These are phyloP conservation scores for Acacia crassicarpa DNA, from an alignment of 306 rosid genomes.

Conservation along the genomic window DNA sequence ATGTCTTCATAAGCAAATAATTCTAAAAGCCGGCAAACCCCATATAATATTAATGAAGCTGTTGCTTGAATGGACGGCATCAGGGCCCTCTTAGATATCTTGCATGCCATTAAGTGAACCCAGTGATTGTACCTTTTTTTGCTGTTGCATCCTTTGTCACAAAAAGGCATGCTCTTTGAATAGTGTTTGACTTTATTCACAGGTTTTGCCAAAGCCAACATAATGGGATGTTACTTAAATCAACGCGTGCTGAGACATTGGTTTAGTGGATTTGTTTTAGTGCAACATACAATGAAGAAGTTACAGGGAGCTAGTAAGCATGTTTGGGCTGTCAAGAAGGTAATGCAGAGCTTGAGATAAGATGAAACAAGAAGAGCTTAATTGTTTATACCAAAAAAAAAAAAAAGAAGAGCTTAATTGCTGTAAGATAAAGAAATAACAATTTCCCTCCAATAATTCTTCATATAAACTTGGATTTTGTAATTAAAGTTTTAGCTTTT, in stretches of 20 bases:
- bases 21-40: not conserved
- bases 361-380: not conserved
- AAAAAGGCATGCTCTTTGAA: not conserved
- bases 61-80: not conserved
- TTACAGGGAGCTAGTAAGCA: not conserved
- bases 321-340: not conserved
- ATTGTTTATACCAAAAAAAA: no score
- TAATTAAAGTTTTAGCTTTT: not conserved
- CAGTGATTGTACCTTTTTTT: not conserved
- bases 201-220: not conserved
- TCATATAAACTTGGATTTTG: not conserved
- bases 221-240: not conserved
- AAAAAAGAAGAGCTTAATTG: no score
- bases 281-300: not conserved
- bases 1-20: not conserved
- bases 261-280: not conserved
- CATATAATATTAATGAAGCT: not conserved
- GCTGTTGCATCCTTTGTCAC: constrained; percentile 21
- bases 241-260: not conserved
- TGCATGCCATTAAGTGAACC: constrained; percentile 25
- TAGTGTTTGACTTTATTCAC: not conserved
- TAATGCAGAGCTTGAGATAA: not conserved
- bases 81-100: not conserved
- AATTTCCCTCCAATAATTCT: no score
- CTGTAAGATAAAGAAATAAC: no score